phyloP scores from a whole-genome alignment of 306 rosid species.

The Lathyrus sativus region DNA sequence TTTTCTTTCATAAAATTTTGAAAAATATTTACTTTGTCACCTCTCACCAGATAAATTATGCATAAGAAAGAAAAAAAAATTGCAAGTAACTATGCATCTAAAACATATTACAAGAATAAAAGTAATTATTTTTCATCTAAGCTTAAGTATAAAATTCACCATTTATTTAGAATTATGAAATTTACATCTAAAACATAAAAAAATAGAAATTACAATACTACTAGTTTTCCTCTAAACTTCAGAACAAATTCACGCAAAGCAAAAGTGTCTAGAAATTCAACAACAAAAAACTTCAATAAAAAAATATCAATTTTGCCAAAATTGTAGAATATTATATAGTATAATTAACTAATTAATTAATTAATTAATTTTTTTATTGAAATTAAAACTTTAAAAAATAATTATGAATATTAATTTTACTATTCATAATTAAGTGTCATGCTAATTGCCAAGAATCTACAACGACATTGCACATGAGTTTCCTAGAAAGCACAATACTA shows the following conservation, averaged over 20 bases:
- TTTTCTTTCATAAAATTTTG: neutral
- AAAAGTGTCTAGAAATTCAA: neutral
- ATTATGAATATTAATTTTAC: too few relatives aligned
- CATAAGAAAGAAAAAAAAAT: neutral
- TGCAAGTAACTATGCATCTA: neutral
- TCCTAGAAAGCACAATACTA: slow-evolving; percentile 36
- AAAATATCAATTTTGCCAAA: too few relatives aligned
- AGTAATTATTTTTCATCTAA: neutral
- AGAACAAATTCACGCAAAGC: neutral
- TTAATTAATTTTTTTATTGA: too few relatives aligned
- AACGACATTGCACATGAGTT: slow-evolving; percentile 13
- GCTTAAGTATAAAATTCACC: neutral
- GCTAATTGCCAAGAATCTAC: slow-evolving; percentile 4
- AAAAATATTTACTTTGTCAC: neutral
- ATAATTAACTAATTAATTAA: too few relatives aligned
- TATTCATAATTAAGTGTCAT: neutral
- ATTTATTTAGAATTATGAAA: too few relatives aligned
- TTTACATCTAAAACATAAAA: neutral
- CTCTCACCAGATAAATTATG: neutral
- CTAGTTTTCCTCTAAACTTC: neutral
- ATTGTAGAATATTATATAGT: too few relatives aligned
- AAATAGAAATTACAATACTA: too few relatives aligned
- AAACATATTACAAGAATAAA: neutral
- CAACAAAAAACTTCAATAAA: neutral
- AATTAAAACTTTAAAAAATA: too few relatives aligned